Percentiles rank a stretch among this genome's conserved stretches.
Evolutionary conservation across 2,329 filamentous ascomycete genomes (phyloP).

Genomic region (Penicillium crustosum): DNA sequence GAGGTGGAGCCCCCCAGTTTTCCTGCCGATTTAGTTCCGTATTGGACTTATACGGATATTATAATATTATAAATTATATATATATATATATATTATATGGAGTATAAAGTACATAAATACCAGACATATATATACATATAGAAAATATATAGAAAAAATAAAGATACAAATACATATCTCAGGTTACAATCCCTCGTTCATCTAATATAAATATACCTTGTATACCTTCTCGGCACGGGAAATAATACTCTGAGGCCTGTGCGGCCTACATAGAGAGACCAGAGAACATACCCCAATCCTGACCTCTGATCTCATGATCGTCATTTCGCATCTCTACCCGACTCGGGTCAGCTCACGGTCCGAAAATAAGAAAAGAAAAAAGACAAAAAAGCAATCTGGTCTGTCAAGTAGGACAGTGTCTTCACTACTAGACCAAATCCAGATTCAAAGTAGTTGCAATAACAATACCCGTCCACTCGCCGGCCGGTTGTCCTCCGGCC

Average conservation of each 20-base stretch:
- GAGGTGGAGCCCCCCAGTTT: conserved; percentile 24
- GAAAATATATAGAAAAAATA: not conserved
- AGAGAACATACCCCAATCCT: not conserved
- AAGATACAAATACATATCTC: not conserved
- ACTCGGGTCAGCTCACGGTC: conserved; percentile 8
- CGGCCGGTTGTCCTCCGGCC: conserved; percentile 11
- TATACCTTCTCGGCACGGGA: not conserved
- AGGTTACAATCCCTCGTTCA: too few species aligned
- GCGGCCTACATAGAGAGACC: not conserved
- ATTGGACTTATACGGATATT: too few species aligned
- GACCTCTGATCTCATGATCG: conserved; percentile 11
- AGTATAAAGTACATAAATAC: not conserved
- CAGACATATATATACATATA: not conserved
- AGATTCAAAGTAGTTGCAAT: conserved; percentile 6
- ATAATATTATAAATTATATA: too few species aligned
- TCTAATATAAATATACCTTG: too few species aligned
- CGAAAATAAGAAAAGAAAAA: not conserved
- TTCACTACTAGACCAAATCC: conserved; percentile 2
- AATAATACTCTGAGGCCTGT: not conserved
- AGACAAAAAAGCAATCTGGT: not conserved
- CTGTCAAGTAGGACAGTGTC: conserved; percentile 8
- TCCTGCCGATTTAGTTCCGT: conserved; percentile 10
- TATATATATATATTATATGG: too few species aligned
- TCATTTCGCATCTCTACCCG: conserved; percentile 11
- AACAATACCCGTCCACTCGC: conserved; percentile 5